Conservation (phyloP, 1,284 basidiomycete genomes). For the Phylloboletellus chloephorus region DNA sequence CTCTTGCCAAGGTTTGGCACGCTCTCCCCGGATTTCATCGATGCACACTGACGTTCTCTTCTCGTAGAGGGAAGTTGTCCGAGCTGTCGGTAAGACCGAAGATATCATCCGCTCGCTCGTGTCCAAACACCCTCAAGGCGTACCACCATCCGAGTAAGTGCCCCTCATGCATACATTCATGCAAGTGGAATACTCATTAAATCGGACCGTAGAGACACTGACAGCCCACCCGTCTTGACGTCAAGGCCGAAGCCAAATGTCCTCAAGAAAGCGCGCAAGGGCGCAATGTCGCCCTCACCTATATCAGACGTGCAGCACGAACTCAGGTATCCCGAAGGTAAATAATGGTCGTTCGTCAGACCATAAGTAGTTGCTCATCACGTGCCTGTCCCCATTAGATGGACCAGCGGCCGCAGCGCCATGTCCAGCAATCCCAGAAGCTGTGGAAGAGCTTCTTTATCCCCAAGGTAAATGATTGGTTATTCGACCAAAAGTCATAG, state of each 20-base stretch:
- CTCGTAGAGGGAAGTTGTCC: conserved; percentile 21
- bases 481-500: not conserved
- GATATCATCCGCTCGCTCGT: conserved; percentile 26
- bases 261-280: not conserved
- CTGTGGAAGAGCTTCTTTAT: conserved; percentile 15
- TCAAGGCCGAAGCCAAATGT: not conserved
- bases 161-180: not conserved
- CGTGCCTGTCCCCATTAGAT: not conserved
- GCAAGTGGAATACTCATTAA: not conserved
- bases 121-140: conserved; percentile 24
- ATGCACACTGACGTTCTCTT: not conserved
- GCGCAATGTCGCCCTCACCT: not conserved
- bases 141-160: conserved; percentile 18
- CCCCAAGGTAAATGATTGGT: conserved; percentile 10
- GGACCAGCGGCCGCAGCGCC: not conserved
- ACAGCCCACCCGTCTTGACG: conserved; percentile 3
- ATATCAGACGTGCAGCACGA: not conserved
- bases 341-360: too few species aligned
- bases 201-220: conserved; percentile 7
- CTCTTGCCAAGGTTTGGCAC: conserved; percentile 25
- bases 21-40: too few species aligned
- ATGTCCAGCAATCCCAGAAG: conserved; percentile 15
- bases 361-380: not conserved
- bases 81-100: conserved; percentile 25
- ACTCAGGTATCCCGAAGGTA: conserved; percentile 12